phyloP scores from a whole-genome alignment of 345 rosid genomes.

The Viola odorata region DNA sequence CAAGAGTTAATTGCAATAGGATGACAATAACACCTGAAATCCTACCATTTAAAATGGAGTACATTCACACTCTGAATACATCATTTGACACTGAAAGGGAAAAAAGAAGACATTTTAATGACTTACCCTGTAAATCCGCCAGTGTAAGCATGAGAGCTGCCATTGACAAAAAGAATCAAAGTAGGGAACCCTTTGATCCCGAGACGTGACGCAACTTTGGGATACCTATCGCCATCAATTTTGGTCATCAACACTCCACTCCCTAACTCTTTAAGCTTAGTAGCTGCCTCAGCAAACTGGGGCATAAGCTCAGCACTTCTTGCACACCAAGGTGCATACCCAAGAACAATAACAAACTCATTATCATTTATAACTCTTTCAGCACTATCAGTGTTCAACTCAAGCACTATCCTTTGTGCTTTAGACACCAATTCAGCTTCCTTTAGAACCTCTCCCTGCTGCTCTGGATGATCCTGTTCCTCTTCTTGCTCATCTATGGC shows the following conservation, averaged over 20 bases:
- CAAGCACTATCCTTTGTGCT: slow-evolving; percentile 75
- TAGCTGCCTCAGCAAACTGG: slow-evolving; percentile 76
- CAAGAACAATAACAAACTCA: slow-evolving; percentile 68
- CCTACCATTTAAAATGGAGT: no score
- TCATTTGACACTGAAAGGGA: not conserved
- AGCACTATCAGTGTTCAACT: slow-evolving; percentile 53
- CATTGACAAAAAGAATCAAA: slow-evolving; percentile 69
- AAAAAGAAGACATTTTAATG: no score
- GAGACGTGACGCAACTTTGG: slow-evolving; percentile 55
- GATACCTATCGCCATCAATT: slow-evolving; percentile 73
- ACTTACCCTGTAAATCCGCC: slow-evolving; percentile 83
- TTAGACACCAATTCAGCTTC: slow-evolving; percentile 70
- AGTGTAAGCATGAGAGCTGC: slow-evolving; percentile 51
- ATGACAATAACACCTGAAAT: no score
- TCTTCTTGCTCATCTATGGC: slow-evolving; percentile 59
- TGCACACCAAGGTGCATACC: slow-evolving; percentile 85
- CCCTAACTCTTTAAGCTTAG: slow-evolving; percentile 52
- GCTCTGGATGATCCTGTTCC: slow-evolving; percentile 19
- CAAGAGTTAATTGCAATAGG: no score
- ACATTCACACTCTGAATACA: no score
- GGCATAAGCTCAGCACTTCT: slow-evolving; percentile 96
- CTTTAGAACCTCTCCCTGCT: slow-evolving; percentile 19
- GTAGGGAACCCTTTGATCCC: slow-evolving; percentile 77
- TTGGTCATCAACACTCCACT: slow-evolving; percentile 69
- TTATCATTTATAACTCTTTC: slow-evolving; percentile 41